phyloP scores from a whole-genome alignment of 1,284 basidiomycete genomes.

The Ceratobasidium sp. region DNA sequence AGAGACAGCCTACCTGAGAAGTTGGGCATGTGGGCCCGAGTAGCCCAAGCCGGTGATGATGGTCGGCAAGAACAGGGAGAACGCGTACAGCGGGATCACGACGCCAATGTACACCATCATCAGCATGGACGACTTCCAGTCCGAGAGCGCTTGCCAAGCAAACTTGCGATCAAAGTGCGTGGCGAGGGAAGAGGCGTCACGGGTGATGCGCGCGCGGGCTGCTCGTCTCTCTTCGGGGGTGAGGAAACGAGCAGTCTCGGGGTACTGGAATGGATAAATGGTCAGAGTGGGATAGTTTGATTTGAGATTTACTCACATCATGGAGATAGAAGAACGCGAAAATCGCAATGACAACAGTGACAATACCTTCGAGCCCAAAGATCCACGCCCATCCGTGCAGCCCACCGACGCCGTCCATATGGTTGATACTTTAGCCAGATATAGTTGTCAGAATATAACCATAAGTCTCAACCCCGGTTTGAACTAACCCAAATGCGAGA shows the following conservation, averaged over 20 bases:
- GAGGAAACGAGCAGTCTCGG: constrained; percentile 45
- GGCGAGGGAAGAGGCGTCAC: constrained; percentile 41
- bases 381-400: constrained; percentile 49
- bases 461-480: background rate
- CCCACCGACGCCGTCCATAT: constrained; percentile 45
- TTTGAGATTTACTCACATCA: constrained; percentile 31
- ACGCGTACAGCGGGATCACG: constrained; percentile 66
- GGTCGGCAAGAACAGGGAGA: constrained; percentile 65
- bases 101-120: constrained; percentile 54
- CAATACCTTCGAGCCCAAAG: constrained; percentile 47
- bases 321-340: constrained; percentile 47
- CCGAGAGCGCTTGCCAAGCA: constrained; percentile 52
- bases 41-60: constrained; percentile 68
- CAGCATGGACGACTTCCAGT: constrained; percentile 54
- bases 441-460: constrained; percentile 1
- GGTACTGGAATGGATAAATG: constrained; percentile 19
- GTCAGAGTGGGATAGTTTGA: background rate
- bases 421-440: constrained; percentile 31
- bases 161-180: constrained; percentile 47
- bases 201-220: constrained; percentile 43
- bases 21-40: constrained; percentile 75
- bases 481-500: constrained; percentile 41
- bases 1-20: constrained; percentile 58
- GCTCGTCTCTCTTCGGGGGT: constrained; percentile 45
- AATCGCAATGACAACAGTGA: constrained; percentile 46